These are phyloP conservation scores for Fraxinus baroniana DNA, from an alignment of 305 asterid species.

Conservation along the genomic window DNA sequence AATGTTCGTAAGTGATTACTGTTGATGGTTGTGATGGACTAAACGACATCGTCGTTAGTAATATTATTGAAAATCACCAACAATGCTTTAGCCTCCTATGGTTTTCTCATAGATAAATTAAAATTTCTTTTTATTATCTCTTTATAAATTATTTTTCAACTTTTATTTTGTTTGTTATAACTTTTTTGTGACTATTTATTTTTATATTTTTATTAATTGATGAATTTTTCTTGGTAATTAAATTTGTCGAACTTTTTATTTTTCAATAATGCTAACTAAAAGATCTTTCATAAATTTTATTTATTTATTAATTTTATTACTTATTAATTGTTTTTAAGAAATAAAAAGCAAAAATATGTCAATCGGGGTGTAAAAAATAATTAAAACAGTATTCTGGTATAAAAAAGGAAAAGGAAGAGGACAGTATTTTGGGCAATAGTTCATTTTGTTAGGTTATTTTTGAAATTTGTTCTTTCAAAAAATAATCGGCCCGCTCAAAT, in stretches of 20 bases:
- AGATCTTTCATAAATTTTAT: neutral
- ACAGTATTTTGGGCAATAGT: neutral
- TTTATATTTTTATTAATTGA: neutral
- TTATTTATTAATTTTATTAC: no score
- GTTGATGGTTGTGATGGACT: neutral
- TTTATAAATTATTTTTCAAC: no score
- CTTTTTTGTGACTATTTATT: neutral
- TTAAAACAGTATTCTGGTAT: no score
- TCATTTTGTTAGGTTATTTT: neutral
- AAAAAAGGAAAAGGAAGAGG: no score
- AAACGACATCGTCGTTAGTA: neutral
- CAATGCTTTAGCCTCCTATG: neutral
- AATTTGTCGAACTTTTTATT: no score
- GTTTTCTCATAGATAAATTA: neutral
- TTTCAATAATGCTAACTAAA: neutral
- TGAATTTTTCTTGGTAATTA: neutral
- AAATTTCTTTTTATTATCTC: neutral
- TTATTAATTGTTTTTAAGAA: no score
- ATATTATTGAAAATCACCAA: neutral
- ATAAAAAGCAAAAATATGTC: no score
- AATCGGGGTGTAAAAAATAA: no score
- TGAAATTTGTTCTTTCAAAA: neutral
- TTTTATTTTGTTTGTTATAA: neutral
- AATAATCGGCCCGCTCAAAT: neutral
- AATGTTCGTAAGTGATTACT: neutral